A percentile compares a stretch with the other conserved stretches of the same genome.
Evolutionary conservation across 495 filamentous ascomycete genomes (phyloP).

Genomic region (Talaromyces nanjingensis): DNA sequence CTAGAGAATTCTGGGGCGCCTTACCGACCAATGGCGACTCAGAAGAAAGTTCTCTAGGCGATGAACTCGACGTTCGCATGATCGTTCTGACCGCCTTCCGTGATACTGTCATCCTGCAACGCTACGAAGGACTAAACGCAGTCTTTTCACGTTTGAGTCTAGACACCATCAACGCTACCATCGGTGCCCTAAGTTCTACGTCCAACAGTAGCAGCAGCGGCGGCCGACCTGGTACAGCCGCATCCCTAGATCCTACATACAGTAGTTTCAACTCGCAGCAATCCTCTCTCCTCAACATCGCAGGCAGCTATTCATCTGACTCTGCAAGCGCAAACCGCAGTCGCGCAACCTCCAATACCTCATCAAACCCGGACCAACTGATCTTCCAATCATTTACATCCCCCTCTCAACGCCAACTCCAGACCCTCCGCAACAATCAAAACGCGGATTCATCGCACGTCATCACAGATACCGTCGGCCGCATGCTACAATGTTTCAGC

Average conservation of each 20-base stretch:
- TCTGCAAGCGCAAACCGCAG: slow-evolving; percentile 45
- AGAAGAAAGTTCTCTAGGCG: slow-evolving; percentile 32
- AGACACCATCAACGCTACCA: slow-evolving; percentile 64
- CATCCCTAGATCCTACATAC: slow-evolving; percentile 61
- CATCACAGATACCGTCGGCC: slow-evolving; percentile 81
- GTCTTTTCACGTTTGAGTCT: slow-evolving; percentile 89
- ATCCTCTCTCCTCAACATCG: slow-evolving; percentile 59
- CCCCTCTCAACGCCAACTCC: slow-evolving; percentile 37
- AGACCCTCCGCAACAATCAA: slow-evolving; percentile 28
- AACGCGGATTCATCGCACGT: slow-evolving; percentile 67
- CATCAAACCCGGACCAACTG: slow-evolving; percentile 43
- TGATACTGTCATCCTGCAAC: slow-evolving; percentile 76
- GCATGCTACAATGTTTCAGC: slow-evolving; percentile 94
- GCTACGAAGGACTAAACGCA: slow-evolving; percentile 76
- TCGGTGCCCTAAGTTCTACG: slow-evolving; percentile 38
- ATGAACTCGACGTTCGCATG: slow-evolving; percentile 74
- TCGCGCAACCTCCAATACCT: slow-evolving; percentile 83
- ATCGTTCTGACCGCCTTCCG: slow-evolving; percentile 87
- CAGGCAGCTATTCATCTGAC: slow-evolving; percentile 43
- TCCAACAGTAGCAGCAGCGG: slow-evolving; percentile 40
- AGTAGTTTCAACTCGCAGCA: slow-evolving; percentile 70
- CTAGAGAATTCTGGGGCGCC: slow-evolving; percentile 81
- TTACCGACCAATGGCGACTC: slow-evolving; percentile 25
- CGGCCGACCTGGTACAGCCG: slow-evolving; percentile 60
- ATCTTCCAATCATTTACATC: slow-evolving; percentile 48